phyloP scores from a whole-genome alignment of 352 stramenopile genomes.

The Peronospora farinosa region DNA sequence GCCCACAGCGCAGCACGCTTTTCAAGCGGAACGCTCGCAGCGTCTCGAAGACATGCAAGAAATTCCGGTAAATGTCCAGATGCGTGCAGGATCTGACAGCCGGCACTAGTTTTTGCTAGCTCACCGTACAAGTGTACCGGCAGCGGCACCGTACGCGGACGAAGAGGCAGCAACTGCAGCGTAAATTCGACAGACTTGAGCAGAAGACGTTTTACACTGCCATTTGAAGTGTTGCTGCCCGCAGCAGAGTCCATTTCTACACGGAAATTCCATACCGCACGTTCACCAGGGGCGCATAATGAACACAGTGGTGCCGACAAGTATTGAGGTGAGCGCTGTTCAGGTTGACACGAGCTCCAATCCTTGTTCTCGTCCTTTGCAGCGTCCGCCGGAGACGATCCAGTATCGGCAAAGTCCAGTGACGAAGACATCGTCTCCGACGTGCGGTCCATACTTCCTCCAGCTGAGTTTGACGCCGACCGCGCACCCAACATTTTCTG shows the following conservation, averaged over 20 bases:
- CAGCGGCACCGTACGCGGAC: constrained; percentile 69
- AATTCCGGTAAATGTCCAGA: constrained; percentile 83
- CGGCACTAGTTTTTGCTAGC: constrained; percentile 74
- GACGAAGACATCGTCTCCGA: constrained; percentile 54
- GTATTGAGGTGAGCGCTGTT: constrained; percentile 69
- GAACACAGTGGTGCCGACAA: constrained; percentile 64
- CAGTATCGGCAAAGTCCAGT: constrained; percentile 61
- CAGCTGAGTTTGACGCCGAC: constrained; percentile 45
- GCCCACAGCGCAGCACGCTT: constrained; percentile 83
- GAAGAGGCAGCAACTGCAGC: constrained; percentile 71
- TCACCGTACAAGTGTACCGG: constrained; percentile 83
- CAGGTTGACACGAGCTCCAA: constrained; percentile 81
- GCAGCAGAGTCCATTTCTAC: constrained; percentile 75
- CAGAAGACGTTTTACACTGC: constrained; percentile 60
- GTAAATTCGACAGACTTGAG: constrained; percentile 89
- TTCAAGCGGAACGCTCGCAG: constrained; percentile 75
- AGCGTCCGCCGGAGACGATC: constrained; percentile 45
- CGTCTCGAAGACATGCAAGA: constrained; percentile 72
- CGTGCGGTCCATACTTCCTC: constrained; percentile 44
- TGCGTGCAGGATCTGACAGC: constrained; percentile 71
- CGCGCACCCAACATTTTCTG: constrained; percentile 53
- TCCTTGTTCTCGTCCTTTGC: constrained; percentile 84
- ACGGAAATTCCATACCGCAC: constrained; percentile 84
- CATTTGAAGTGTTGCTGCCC: constrained; percentile 37
- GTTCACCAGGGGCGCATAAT: constrained; percentile 71